phyloP scores from a whole-genome alignment of 169 alveolate genomes.

The Eimeria maxima region DNA sequence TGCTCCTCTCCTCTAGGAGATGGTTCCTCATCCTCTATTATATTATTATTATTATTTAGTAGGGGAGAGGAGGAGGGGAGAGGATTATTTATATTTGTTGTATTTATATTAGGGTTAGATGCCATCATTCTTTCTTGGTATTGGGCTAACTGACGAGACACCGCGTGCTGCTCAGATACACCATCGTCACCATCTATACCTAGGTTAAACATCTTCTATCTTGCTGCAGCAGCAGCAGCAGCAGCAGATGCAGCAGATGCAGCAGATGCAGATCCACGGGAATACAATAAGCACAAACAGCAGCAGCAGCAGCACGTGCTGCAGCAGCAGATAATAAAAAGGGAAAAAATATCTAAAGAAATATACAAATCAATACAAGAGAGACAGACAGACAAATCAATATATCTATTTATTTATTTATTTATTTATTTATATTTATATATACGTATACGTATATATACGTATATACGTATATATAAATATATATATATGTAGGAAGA shows the following conservation, averaged over 20 bases:
- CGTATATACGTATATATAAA: too few relatives aligned
- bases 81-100: too few relatives aligned
- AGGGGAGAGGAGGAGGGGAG: too few relatives aligned
- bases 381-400: neutral
- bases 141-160: slow-evolving; percentile 39
- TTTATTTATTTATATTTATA: neutral
- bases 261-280: too few relatives aligned
- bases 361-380: neutral
- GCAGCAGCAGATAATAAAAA: too few relatives aligned
- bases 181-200: slow-evolving; percentile 84
- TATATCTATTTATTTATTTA: neutral
- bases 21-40: slow-evolving; percentile 85
- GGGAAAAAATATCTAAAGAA: neutral
- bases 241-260: too few relatives aligned
- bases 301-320: too few relatives aligned
- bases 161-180: slow-evolving; percentile 68
- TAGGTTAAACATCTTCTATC: slow-evolving; percentile 72
- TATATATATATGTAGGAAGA: too few relatives aligned
- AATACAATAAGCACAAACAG: too few relatives aligned
- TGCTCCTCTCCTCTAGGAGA: slow-evolving; percentile 93
- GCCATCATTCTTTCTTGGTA: slow-evolving; percentile 4
- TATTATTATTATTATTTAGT: too few relatives aligned
- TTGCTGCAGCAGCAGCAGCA: slow-evolving; percentile 59
- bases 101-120: too few relatives aligned
- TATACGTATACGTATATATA: neutral